Percentiles rank a stretch among this genome's conserved stretches.
Conservation (phyloP, 495 filamentous ascomycete species). For the Neurospora intermedia region DNA sequence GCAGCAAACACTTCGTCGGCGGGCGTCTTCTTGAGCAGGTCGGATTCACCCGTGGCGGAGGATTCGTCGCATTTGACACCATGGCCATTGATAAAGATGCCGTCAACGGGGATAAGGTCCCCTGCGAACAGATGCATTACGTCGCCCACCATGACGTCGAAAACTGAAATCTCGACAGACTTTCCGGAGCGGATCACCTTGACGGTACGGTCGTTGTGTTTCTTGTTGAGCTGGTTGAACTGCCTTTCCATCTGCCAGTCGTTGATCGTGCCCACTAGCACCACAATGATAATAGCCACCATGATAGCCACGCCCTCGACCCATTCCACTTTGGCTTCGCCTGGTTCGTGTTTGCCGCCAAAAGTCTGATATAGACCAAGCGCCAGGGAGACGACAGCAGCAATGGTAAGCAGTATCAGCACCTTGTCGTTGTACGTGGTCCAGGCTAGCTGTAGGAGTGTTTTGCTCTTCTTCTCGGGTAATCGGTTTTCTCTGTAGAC, state of each 20-base stretch:
- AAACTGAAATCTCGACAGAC: conserved; percentile 58
- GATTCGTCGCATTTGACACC: conserved; percentile 74
- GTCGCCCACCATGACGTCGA: conserved; percentile 63
- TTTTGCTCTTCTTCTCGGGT: conserved; percentile 63
- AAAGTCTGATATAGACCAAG: conserved; percentile 67
- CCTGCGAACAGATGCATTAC: conserved; percentile 63
- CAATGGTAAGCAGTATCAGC: conserved; percentile 60
- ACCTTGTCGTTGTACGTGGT: conserved; percentile 82
- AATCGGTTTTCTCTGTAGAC: conserved; percentile 61
- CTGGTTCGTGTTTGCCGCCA: conserved; percentile 31
- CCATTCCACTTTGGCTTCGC: conserved; percentile 55
- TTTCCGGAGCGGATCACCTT: conserved; percentile 72
- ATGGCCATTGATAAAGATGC: conserved; percentile 59
- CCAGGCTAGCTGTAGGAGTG: conserved; percentile 65
- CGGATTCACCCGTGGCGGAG: conserved; percentile 76
- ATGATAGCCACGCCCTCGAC: conserved; percentile 73
- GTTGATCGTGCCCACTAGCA: conserved; percentile 61
- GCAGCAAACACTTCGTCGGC: conserved; percentile 69
- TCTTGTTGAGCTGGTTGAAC: conserved; percentile 66
- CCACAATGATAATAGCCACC: conserved; percentile 66
- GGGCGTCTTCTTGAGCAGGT: conserved; percentile 60
- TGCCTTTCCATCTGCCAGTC: conserved; percentile 78
- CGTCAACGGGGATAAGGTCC: conserved; percentile 66
- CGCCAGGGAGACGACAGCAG: conserved; percentile 59
- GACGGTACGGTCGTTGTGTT: conserved; percentile 71